phyloP scores from a whole-genome alignment of 2,329 filamentous ascomycete species.

The Phialophora tarda region DNA sequence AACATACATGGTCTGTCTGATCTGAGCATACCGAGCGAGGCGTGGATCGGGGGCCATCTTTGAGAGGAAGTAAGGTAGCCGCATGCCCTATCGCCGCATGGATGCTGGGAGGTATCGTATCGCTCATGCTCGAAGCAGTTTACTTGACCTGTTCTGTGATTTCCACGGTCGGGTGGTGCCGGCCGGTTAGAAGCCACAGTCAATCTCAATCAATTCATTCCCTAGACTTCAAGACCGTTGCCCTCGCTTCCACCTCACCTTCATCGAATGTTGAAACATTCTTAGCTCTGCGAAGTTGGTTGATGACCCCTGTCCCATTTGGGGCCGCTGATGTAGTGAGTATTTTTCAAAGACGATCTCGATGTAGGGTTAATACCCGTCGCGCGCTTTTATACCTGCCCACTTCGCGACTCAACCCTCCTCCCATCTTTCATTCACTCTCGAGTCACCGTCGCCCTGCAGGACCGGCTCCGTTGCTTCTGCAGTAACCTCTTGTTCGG shows the following conservation, averaged over 20 bases:
- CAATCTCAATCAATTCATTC: neutral
- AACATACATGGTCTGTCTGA: constrained; percentile 26
- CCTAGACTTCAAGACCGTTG: too few relatives aligned
- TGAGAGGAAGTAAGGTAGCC: neutral
- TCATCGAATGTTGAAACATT: neutral
- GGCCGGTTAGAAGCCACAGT: neutral
- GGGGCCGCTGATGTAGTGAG: neutral
- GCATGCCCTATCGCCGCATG: neutral
- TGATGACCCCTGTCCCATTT: neutral
- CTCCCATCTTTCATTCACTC: too few relatives aligned
- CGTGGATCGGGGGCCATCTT: constrained; percentile 26
- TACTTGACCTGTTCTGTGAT: neutral
- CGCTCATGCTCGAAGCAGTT: neutral
- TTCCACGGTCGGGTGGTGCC: too few relatives aligned
- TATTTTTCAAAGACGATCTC: too few relatives aligned
- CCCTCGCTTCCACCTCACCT: neutral
- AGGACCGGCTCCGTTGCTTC: too few relatives aligned
- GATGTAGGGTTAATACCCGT: too few relatives aligned
- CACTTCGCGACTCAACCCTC: too few relatives aligned
- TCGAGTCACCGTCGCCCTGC: too few relatives aligned
- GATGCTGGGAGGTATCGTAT: neutral
- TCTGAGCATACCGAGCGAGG: constrained; percentile 24
- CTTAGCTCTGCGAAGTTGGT: neutral
- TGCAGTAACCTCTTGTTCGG: too few relatives aligned
- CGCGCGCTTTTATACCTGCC: too few relatives aligned